Evolutionary conservation across 1,284 basidiomycete genomes (phyloP).

Genomic region (Lentinula novae-zelandiae): DNA sequence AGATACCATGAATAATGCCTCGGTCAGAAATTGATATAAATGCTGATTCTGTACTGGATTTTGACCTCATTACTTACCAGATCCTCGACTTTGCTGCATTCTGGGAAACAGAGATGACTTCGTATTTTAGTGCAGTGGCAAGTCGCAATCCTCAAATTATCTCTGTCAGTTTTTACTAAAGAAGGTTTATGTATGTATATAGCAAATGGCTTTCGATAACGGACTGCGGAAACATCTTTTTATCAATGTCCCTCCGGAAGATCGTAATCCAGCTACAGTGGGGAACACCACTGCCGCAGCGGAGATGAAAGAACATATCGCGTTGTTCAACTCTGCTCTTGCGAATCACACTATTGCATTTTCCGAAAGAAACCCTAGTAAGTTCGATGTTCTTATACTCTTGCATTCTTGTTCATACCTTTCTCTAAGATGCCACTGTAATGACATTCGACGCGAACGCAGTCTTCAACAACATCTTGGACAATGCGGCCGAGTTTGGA

Average conservation of each 20-base stretch:
- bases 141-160: conserved; percentile 15
- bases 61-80: conserved; percentile 21
- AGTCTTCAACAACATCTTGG: conserved; percentile 45
- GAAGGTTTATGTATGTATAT: conserved; percentile 12
- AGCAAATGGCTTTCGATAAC: conserved; percentile 38
- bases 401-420: background rate
- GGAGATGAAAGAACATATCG: conserved; percentile 34
- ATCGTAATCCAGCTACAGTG: conserved; percentile 38
- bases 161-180: background rate
- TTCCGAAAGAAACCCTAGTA: conserved; percentile 31
- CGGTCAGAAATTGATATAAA: conserved; percentile 25
- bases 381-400: background rate
- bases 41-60: no score
- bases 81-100: conserved; percentile 46
- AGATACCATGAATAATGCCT: conserved; percentile 42
- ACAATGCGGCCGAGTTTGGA: conserved; percentile 36
- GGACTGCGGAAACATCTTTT: conserved; percentile 48
- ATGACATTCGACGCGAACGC: conserved; percentile 48
- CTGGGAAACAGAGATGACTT: conserved; percentile 46
- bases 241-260: conserved; percentile 51
- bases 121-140: conserved; percentile 52
- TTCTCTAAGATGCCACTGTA: conserved; percentile 32
- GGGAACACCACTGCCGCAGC: conserved; percentile 29
- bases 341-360: conserved; percentile 32
- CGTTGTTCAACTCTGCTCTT: conserved; percentile 39